A percentile compares a stretch with the other conserved stretches of the same genome.
phyloP scores from a whole-genome alignment of 306 rosid genomes.

The Quercus parvula region DNA sequence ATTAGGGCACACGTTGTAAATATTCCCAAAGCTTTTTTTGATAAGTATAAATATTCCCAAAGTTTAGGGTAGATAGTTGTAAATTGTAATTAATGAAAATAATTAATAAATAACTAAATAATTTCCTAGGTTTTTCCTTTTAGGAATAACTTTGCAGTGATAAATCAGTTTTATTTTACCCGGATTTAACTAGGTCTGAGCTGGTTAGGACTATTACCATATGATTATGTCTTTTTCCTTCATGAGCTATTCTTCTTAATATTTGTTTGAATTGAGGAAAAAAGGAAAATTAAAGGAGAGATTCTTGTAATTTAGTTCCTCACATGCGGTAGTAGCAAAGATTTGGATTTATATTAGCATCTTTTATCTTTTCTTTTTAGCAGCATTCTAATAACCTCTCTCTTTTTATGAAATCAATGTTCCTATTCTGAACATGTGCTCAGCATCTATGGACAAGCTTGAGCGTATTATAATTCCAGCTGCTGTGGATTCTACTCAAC shows the following conservation, averaged over 20 bases:
- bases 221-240: no score
- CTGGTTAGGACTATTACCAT: no score
- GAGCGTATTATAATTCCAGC: constrained; percentile 51
- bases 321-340: no score
- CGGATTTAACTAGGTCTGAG: not conserved
- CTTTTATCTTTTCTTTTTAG: not conserved
- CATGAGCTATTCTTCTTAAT: not conserved
- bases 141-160: not conserved
- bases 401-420: not conserved
- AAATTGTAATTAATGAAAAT: no score
- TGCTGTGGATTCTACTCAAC: constrained; percentile 78
- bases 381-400: not conserved
- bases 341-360: no score
- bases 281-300: no score
- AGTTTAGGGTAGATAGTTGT: no score
- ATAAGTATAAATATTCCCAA: no score
- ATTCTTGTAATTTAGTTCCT: no score
- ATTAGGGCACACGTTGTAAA: no score
- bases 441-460: constrained; percentile 43
- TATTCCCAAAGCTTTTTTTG: no score
- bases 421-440: not conserved
- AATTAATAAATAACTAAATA: not conserved
- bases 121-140: not conserved
- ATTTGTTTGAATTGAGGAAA: no score
- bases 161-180: not conserved